Conservation (phyloP, 2,329 filamentous ascomycete genomes). For the Cladosporium sp. region DNA sequence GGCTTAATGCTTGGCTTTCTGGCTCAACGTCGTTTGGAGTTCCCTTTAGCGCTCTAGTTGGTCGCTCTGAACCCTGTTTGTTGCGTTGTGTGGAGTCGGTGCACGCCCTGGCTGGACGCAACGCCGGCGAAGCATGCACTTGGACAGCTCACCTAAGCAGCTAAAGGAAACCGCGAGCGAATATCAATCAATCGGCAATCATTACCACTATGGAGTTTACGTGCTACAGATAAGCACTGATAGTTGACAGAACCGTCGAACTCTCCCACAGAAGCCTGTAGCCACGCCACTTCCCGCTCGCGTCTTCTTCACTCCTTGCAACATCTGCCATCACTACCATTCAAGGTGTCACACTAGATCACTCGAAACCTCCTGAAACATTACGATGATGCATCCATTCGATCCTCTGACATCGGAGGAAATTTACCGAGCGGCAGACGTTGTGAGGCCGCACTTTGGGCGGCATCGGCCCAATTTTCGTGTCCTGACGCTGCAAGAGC, state of each 20-base stretch:
- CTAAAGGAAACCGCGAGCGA: background rate
- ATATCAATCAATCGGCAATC: background rate
- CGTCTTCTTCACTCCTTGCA: background rate
- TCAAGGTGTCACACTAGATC: too few species aligned
- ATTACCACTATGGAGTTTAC: background rate
- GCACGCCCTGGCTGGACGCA: background rate
- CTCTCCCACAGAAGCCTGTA: too few species aligned
- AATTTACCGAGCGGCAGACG: slow-evolving; percentile 35
- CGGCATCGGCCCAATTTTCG: slow-evolving; percentile 49
- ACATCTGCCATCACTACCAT: background rate
- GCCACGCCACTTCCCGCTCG: background rate
- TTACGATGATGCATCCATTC: slow-evolving; percentile 8
- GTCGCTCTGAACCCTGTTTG: too few species aligned
- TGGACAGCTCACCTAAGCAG: background rate
- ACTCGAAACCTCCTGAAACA: background rate
- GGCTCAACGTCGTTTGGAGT: background rate
- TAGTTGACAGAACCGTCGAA: too few species aligned
- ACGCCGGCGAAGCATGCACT: background rate
- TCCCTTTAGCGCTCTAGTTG: background rate
- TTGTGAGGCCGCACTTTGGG: slow-evolving; percentile 55
- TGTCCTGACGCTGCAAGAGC: slow-evolving; percentile 27
- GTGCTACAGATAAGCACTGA: too few species aligned
- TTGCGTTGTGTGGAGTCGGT: too few species aligned
- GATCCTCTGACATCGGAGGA: slow-evolving; percentile 29
- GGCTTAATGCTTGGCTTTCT: background rate